These are phyloP conservation scores for Ophiocordyceps camponoti-leonardi DNA, from an alignment of 2,329 filamentous ascomycete genomes.

Conservation along the genomic window DNA sequence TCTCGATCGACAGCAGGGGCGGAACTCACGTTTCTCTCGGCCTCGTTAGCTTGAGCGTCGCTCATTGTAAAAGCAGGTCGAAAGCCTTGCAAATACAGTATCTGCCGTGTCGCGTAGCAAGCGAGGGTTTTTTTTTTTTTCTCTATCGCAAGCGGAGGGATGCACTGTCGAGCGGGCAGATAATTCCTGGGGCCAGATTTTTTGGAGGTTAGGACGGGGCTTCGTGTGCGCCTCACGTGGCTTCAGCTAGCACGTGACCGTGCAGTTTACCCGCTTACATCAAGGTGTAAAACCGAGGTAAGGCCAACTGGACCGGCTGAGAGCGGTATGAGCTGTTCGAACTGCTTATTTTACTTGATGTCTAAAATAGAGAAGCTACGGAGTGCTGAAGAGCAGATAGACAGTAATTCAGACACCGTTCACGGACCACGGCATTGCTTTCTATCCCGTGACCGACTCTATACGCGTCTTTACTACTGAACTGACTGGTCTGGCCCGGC, in stretches of 20 bases:
- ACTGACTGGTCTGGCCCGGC: too few relatives aligned
- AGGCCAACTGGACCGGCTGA: not conserved
- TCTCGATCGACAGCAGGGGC: not conserved
- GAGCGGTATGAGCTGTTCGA: not conserved
- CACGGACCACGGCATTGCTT: too few relatives aligned
- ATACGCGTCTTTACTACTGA: too few relatives aligned
- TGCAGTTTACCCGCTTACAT: not conserved
- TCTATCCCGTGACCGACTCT: too few relatives aligned
- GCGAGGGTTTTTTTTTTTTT: not conserved
- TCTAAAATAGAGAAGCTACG: too few relatives aligned
- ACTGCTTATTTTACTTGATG: too few relatives aligned
- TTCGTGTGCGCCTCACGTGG: not conserved
- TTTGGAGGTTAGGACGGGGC: not conserved
- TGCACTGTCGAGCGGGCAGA: not conserved
- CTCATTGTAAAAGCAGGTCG: conserved; percentile 49
- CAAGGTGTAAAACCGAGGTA: not conserved
- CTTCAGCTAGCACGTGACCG: not conserved
- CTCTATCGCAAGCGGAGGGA: conserved; percentile 1
- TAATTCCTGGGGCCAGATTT: not conserved
- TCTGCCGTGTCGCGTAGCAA: conserved; percentile 6
- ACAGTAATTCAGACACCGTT: too few relatives aligned
- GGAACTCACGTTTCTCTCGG: conserved; percentile 75
- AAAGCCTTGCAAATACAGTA: conserved; percentile 3
- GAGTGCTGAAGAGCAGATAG: too few relatives aligned
- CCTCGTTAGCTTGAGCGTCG: conserved; percentile 73